Evolutionary conservation across 257 asterid species (phyloP), one percentile per base, ranked within the genome.

Genomic region (Capsicum rhomboideum): DNA sequence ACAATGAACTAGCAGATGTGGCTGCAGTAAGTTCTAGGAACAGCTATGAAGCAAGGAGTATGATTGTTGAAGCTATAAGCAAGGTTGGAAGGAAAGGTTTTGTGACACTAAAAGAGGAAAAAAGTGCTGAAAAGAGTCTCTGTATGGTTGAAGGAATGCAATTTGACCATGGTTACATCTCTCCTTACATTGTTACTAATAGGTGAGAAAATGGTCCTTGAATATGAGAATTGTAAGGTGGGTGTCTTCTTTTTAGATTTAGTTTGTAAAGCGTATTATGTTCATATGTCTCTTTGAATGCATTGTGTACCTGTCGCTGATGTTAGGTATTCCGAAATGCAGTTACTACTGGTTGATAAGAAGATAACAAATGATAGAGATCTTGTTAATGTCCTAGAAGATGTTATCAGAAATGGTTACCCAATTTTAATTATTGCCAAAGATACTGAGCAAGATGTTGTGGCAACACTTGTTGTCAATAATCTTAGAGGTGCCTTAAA

Each of bases 61-160:
- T 96, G 98, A 94, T 94, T 12, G 97, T 97, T 9, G 98, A 96
- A 84, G 99, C 99, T 59, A 83, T 96, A 93, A 94, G 90, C 92
- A 96, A 91, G 90, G 97, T 94, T 81, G 98, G 97, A 10, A 87
- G 98, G 84, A 94, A 94, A 87, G 98, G 99, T 84, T 95, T 94
- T 53, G 97, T 94, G 82, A 96, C 98, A 44, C 98, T 96, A 29
- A 97, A 96, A 87, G 98, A 96, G 87, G 98, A 98, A 21, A 95
- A 91, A 88, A 92, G 98, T 86, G 97, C 95, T 3, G 98, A 94
- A 71, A 96, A 93, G 91, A 88, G 85, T 84, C 93, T 94, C 13
- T 88, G 93, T 86, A 98, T 96, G 59, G 98, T 94, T 67, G 98
- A 96, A 87, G 99, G 98, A 74, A 93, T 96, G 98, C 98, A 96